These are phyloP conservation scores for Daldinia eschscholtzii DNA, from an alignment of 2,329 filamentous ascomycete species.

Conservation along the genomic window DNA sequence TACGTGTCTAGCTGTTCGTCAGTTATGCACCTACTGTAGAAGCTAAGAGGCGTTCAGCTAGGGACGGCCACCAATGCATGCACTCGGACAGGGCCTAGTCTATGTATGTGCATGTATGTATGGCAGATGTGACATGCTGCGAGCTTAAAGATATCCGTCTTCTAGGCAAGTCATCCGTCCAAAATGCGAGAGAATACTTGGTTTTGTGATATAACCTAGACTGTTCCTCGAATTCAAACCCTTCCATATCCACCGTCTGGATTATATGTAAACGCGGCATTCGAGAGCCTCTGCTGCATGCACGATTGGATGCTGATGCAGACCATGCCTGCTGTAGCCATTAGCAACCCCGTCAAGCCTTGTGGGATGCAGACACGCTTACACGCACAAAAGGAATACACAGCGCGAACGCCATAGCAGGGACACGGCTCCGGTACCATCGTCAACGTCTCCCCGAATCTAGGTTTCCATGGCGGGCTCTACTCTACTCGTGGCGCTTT, in stretches of 20 bases:
- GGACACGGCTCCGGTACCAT: constrained; percentile 34
- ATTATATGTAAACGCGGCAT: constrained; percentile 16
- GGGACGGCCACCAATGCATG: constrained; percentile 56
- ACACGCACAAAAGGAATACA: constrained; percentile 30
- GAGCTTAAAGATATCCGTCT: constrained; percentile 45
- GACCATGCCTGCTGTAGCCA: constrained; percentile 31
- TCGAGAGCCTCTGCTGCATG: constrained; percentile 41
- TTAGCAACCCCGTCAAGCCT: constrained; percentile 32
- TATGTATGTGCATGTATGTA: constrained; percentile 42
- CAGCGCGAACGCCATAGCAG: constrained; percentile 30
- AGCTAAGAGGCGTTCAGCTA: constrained; percentile 45
- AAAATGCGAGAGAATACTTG: constrained; percentile 37
- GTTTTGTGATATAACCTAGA: constrained; percentile 21
- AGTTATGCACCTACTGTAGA: constrained; percentile 43
- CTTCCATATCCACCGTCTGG: constrained; percentile 22
- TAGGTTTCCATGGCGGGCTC: constrained; percentile 15
- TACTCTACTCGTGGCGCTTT: constrained; percentile 16
- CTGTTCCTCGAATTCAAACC: constrained; percentile 19
- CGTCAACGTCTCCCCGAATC: constrained; percentile 25
- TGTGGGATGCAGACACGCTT: constrained; percentile 40
- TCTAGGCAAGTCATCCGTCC: constrained; percentile 38
- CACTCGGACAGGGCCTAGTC: constrained; percentile 53
- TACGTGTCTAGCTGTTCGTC: constrained; percentile 38
- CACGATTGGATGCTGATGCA: constrained; percentile 41
- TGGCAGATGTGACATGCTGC: constrained; percentile 47